A percentile compares a stretch with the other conserved stretches of the same genome.
phyloP scores from a whole-genome alignment of 2,329 filamentous ascomycete genomes.

The Aureobasidium sp. region DNA sequence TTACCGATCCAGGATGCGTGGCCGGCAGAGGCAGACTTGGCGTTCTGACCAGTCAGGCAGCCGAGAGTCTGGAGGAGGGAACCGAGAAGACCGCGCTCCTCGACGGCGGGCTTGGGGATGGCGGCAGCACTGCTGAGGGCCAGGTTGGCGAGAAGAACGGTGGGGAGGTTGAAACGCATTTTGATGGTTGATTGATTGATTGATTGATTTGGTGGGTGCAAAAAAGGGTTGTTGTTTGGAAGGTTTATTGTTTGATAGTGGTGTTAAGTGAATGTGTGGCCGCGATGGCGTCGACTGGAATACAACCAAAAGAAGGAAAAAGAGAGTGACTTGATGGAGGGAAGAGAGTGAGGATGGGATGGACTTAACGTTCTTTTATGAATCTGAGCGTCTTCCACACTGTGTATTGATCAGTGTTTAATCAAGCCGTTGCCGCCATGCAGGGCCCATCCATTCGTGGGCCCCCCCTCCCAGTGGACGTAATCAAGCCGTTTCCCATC shows the following conservation, averaged over 20 bases:
- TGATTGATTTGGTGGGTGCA: neutral
- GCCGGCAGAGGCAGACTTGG: conserved; percentile 7
- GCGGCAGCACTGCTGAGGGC: conserved; percentile 17
- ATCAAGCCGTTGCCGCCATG: conserved; percentile 12
- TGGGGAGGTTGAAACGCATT: conserved; percentile 12
- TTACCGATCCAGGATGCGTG: conserved; percentile 15
- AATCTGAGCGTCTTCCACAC: conserved; percentile 1
- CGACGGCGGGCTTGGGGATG: conserved; percentile 8
- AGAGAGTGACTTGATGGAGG: conserved; percentile 8
- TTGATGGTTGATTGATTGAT: conserved; percentile 1
- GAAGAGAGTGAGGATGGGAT: neutral
- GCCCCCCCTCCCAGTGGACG: conserved; percentile 11
- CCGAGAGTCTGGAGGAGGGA: conserved; percentile 8
- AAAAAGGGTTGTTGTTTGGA: conserved; percentile 9
- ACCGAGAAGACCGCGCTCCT: conserved; percentile 17
- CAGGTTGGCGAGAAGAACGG: conserved; percentile 14
- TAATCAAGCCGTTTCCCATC: conserved; percentile 16
- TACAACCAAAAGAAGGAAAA: conserved; percentile 5
- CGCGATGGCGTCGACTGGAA: conserved; percentile 13
- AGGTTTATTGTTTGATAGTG: neutral
- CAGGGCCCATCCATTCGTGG: conserved; percentile 8
- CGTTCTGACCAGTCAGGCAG: conserved; percentile 17
- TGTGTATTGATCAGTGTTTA: conserved; percentile 10
- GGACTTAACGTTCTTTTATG: conserved; percentile 13
- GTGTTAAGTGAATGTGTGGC: conserved; percentile 12